Percentiles rank a stretch among this genome's conserved stretches.
These are phyloP conservation scores for Arthrobotrys entomopaga DNA, from an alignment of 2,329 filamentous ascomycete species.

Conservation along the genomic window DNA sequence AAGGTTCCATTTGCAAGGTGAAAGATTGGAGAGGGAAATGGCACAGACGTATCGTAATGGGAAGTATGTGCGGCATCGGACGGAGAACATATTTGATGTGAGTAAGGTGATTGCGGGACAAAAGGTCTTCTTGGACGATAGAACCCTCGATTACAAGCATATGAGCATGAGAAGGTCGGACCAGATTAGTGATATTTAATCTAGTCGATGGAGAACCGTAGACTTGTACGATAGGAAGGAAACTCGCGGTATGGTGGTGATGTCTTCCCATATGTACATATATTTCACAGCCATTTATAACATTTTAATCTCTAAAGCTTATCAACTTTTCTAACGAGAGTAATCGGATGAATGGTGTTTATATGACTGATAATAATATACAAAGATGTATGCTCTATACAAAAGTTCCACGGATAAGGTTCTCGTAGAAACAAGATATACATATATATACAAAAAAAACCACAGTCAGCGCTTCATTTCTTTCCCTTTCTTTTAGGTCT, in stretches of 20 bases:
- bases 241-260: background rate
- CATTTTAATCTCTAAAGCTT: background rate
- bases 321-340: background rate
- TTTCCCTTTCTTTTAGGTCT: constrained; percentile 12
- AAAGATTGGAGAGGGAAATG: constrained; percentile 48
- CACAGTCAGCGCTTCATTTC: background rate
- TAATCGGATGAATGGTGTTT: no score
- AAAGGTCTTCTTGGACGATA: constrained; percentile 42
- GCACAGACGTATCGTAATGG: constrained; percentile 52
- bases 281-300: background rate
- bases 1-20: constrained; percentile 46
- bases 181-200: constrained; percentile 38
- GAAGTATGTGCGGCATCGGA: constrained; percentile 48
- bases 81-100: constrained; percentile 50
- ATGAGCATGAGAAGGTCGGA: constrained; percentile 43
- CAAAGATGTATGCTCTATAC: background rate
- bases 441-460: background rate
- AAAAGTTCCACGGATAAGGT: background rate
- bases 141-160: constrained; percentile 31
- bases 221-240: constrained; percentile 1
- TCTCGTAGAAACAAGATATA: background rate
- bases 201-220: background rate
- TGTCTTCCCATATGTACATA: constrained; percentile 3
- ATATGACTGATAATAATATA: no score
- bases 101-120: constrained; percentile 34